Conservation (phyloP, 352 stramenopile species). For the Globisporangium carolinianum region DNA sequence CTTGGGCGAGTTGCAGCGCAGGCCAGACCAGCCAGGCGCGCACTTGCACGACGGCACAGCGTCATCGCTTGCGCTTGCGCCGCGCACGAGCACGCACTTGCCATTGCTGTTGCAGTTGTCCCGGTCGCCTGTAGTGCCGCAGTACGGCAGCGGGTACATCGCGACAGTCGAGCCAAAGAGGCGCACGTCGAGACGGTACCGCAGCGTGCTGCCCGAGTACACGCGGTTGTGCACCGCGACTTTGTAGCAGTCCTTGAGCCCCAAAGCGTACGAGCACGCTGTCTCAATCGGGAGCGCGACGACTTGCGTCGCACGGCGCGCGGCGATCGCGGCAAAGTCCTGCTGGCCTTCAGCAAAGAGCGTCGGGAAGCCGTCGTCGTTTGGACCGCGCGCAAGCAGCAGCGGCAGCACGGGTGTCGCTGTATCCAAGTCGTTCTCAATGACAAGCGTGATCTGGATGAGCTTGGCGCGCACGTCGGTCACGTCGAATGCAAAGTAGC, state of each 20-base stretch:
- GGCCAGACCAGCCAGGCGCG: constrained; percentile 44
- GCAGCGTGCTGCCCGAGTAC: constrained; percentile 36
- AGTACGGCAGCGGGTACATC: constrained; percentile 18
- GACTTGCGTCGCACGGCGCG: constrained; percentile 17
- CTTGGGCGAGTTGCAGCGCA: constrained; percentile 52
- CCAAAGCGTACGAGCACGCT: constrained; percentile 28
- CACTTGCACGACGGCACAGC: constrained; percentile 39
- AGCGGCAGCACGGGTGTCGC: constrained; percentile 41
- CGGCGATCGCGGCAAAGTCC: constrained; percentile 38
- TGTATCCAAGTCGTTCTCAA: constrained; percentile 33
- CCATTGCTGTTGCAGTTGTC: constrained; percentile 48
- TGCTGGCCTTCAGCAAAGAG: constrained; percentile 34
- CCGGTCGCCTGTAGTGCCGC: constrained; percentile 11
- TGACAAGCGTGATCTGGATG: constrained; percentile 38
- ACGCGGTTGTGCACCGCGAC: constrained; percentile 58
- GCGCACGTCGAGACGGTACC: constrained; percentile 35
- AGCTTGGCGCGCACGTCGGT: constrained; percentile 26
- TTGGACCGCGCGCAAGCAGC: constrained; percentile 46
- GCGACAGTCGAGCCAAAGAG: constrained; percentile 20
- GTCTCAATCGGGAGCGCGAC: constrained; percentile 40
- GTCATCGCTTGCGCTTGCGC: background rate
- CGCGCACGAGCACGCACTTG: constrained; percentile 31
- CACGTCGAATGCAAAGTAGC: constrained; percentile 66
- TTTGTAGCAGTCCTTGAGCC: constrained; percentile 57
- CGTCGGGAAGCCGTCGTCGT: constrained; percentile 44